Conservation (phyloP, 768 basidiomycete species). For the Lactarius pseudohatsudake region DNA sequence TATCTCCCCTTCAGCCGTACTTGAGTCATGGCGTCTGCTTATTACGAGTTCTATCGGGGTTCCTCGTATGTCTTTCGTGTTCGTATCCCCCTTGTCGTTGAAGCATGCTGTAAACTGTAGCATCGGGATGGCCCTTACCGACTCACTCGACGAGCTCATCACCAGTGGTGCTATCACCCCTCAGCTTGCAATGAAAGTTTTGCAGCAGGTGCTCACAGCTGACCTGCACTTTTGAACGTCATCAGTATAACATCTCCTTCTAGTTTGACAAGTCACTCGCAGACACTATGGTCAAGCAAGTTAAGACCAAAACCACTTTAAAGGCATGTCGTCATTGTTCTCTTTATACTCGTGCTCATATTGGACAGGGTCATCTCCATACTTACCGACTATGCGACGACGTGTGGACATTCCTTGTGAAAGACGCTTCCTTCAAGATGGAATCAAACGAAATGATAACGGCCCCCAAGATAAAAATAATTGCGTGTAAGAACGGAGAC, state of each 20-base stretch:
- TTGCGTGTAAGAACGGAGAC: constrained; percentile 96
- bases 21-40: constrained; percentile 67
- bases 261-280: constrained; percentile 97
- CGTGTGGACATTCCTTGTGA: constrained; percentile 98
- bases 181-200: constrained; percentile 97
- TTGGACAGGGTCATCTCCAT: constrained; percentile 70
- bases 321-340: constrained; percentile 56
- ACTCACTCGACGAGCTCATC: constrained; percentile 97
- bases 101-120: constrained; percentile 43
- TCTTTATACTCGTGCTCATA: constrained; percentile 4
- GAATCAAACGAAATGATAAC: constrained; percentile 80
- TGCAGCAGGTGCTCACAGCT: constrained; percentile 72
- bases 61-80: constrained; percentile 71
- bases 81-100: constrained; percentile 17
- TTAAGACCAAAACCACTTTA: constrained; percentile 91
- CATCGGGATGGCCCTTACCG: constrained; percentile 95
- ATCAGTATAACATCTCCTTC: constrained; percentile 11
- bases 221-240: constrained; percentile 9
- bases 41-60: constrained; percentile 91
- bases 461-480: constrained; percentile 88
- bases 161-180: constrained; percentile 96
- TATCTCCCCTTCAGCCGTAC: background rate
- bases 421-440: constrained; percentile 93
- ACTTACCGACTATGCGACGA: constrained; percentile 94
- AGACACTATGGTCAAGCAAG: constrained; percentile 88